Base-by-base conservation (phyloP, 495 filamentous ascomycete species). In the Rhypophila decipiens region DNA sequence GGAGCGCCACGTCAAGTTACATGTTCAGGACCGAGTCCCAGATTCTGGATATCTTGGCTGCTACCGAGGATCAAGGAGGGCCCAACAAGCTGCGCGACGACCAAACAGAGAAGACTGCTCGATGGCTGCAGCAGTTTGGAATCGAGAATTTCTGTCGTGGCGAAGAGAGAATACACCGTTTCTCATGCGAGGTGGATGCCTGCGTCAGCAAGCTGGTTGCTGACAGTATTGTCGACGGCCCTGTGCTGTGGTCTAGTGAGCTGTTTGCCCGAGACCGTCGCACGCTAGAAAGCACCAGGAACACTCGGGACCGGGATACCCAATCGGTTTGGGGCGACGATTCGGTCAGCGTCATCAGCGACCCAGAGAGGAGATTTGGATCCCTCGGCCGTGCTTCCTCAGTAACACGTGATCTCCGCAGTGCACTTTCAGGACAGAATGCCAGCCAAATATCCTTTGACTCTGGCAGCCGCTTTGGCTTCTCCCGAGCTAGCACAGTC, bases 1-100 rank as follows among this genome's bases (percentile, higher is more conserved):
- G 80, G 34, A 73, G 78, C 10, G 75, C 82, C 5, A 70, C 80
- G 2, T 78, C 79, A 7, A 85, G 77, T 24, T 80, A 93, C 43
- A 79, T 95, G 13, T 80, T 89, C 49, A 83, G 87, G 55, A 88
- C 87, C 1, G 90, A 95, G 61, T 77, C 86, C 5, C 90, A 96
- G 56, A 76, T 90, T 35, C 77, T 97, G 63, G 89, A 95, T 47
- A 75, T 95, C 15, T 81, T 98, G 64, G 87, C 88, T 20, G 89
- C 90, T 11, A 69, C 79, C 1, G 80, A 82, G 24, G 89, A 88
- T 31, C 87, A 95, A 53, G 93, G 88, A 35, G 90, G 93, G 0
- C 85, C 87, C 2, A 93, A 90, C 64, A 98, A 98, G 61, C 78
- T 98, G 10, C 88, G 87, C n/a, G 93, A 98, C 60, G 90, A 96